Base-by-base conservation (phyloP, 2,329 filamentous ascomycete genomes). In the Epichloe gansuensis region DNA sequence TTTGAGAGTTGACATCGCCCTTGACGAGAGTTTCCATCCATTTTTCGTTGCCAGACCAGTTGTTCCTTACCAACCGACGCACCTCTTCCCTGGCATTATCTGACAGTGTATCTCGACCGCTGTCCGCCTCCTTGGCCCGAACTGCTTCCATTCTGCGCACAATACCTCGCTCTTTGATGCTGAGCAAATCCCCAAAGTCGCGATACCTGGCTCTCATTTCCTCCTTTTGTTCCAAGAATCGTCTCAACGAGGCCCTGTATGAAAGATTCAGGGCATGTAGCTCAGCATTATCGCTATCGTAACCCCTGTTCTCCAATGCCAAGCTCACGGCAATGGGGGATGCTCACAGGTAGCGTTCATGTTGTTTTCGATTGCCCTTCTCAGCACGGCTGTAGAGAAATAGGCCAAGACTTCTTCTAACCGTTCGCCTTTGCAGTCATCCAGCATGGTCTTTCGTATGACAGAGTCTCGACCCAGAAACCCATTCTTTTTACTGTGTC, bases 361-460 rank as follows among this genome's bases (percentile, higher is more conserved):
- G 41, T 72, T 64, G 43, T 72, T 69, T 0, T 75, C 71, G 1
- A 86, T 69, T 1, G 80, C 68, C 62, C 85, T 89, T 62, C 86
- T 86, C 56, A 97, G 67, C 0, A 95, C 90, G 0, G 82, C 80
- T 13, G 86, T 87, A 1, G 91, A 96, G 61, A 98, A 94, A 0
- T 82, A 75, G 3, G 88, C 82, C 31, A 97, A 75, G 1, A 95
- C 72, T 63, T 98, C 93, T 64, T 91, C 90, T 52, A 97, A 80
- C 57, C 88, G 84, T 52, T 95, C 90, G 5, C 91, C 91, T 59
- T 86, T 91, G 70, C 93, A 98, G 61, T 98, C 91, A 64, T 98
- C 93, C 50, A 98, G 74, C 88, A 96, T 95, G 0, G 89, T 95
- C 72, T 95, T 96, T 50, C 93, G 82, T 35, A 97, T 71, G 1